Conservation (phyloP, 2,329 filamentous ascomycete species). For the Apiospora rasikravindrae region DNA sequence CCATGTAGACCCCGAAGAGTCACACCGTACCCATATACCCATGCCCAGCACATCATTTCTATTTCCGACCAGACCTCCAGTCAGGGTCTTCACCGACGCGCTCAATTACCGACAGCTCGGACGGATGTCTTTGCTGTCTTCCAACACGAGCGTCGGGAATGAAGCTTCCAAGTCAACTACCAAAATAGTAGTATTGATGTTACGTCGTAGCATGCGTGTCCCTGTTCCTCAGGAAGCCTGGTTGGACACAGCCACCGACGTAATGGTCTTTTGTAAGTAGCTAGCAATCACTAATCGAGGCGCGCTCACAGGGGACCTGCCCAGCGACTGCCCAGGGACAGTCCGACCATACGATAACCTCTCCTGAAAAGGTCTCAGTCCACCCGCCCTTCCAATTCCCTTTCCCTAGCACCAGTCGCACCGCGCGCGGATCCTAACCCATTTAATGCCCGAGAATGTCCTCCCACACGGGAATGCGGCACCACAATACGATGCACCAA, state of each 20-base stretch:
- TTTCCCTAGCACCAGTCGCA: slow-evolving; percentile 1
- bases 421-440: neutral
- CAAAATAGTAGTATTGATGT: neutral
- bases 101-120: neutral
- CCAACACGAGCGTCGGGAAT: too few relatives aligned
- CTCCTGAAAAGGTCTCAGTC: neutral
- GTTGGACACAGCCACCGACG: neutral
- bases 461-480: neutral
- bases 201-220: neutral
- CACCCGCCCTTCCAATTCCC: neutral
- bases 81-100: neutral
- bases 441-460: neutral
- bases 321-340: neutral
- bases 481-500: neutral
- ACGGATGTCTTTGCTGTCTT: neutral
- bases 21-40: neutral
- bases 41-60: neutral
- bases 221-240: neutral
- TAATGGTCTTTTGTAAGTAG: neutral
- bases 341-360: neutral
- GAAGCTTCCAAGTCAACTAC: neutral
- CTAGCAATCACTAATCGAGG: neutral
- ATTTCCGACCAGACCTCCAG: neutral
- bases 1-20: slow-evolving; percentile 1
- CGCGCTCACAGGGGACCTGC: neutral